Percentiles rank a stretch among this genome's conserved stretches.
Evolutionary conservation across 2,329 filamentous ascomycete species (phyloP).

Genomic region (Metarhizium guizhouense): DNA sequence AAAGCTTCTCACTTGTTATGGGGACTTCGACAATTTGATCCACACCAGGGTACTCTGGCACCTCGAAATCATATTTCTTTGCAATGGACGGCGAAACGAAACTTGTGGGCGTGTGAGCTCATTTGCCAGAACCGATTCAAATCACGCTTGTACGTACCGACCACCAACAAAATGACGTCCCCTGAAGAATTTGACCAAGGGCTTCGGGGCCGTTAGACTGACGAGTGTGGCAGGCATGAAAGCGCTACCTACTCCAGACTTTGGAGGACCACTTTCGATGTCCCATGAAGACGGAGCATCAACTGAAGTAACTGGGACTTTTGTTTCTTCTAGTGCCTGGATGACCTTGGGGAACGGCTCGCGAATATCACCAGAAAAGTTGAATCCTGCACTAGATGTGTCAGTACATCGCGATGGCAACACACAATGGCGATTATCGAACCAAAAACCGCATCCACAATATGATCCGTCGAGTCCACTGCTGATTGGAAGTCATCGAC

Average conservation of each 20-base stretch:
- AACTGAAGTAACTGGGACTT: conserved; percentile 73
- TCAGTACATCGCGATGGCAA: neutral
- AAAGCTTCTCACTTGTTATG: conserved; percentile 43
- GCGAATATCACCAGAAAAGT: conserved; percentile 84
- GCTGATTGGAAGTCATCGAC: conserved; percentile 67
- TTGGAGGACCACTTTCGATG: conserved; percentile 77
- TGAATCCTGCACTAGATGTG: conserved; percentile 55
- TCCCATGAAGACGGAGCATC: conserved; percentile 94
- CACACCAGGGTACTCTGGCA: conserved; percentile 74
- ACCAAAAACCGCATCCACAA: conserved; percentile 93
- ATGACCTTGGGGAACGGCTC: conserved; percentile 85
- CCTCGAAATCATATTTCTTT: conserved; percentile 75
- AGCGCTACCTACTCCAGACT: conserved; percentile 63
- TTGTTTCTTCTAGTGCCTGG: conserved; percentile 61
- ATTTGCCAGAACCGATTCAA: neutral
- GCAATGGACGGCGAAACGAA: conserved; percentile 74
- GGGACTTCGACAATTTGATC: conserved; percentile 82
- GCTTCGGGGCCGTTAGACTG: conserved; percentile 89
- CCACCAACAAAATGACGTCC: conserved; percentile 91
- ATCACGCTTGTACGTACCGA: conserved; percentile 39
- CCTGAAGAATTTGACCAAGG: conserved; percentile 71
- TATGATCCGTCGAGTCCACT: conserved; percentile 61
- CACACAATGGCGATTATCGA: conserved; percentile 16
- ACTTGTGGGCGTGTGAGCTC: conserved; percentile 30
- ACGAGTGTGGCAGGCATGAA: conserved; percentile 78